These are phyloP conservation scores for Leccinellum rugosiceps DNA, from an alignment of 768 basidiomycete genomes.

Conservation along the genomic window DNA sequence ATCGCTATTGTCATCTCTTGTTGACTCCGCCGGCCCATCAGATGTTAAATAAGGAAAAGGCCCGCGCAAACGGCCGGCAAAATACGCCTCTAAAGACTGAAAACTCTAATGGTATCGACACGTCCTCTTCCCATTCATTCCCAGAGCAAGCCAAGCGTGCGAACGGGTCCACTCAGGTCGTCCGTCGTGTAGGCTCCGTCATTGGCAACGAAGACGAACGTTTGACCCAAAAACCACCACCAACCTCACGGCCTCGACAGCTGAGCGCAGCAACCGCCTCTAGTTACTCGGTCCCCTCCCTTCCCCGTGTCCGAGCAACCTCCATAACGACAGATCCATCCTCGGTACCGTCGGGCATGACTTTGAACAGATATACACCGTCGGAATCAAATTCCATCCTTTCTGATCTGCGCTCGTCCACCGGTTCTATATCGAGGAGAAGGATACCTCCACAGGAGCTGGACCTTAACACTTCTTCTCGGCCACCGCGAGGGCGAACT, in stretches of 20 bases:
- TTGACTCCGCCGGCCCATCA: conserved; percentile 24
- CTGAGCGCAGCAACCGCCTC: conserved; percentile 44
- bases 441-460: conserved; percentile 29
- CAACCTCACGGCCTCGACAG: conserved; percentile 45
- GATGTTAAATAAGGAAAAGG: conserved; percentile 76
- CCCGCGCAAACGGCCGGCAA: conserved; percentile 31
- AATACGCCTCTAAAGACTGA: conserved; percentile 22
- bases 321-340: conserved; percentile 34
- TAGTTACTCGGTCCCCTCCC: conserved; percentile 22
- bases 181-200: conserved; percentile 60
- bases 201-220: conserved; percentile 57
- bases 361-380: conserved; percentile 28
- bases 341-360: conserved; percentile 3
- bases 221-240: conserved; percentile 28
- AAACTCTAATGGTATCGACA: conserved; percentile 20
- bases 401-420: conserved; percentile 24
- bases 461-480: conserved; percentile 24
- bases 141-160: conserved; percentile 25
- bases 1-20: conserved; percentile 14
- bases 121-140: conserved; percentile 9
- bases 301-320: conserved; percentile 28
- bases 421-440: conserved; percentile 18
- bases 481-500: conserved; percentile 39
- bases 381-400: conserved; percentile 30
- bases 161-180: conserved; percentile 40